A percentile compares a stretch with the other conserved stretches of the same genome.
These are phyloP conservation scores for Diatrype stigma DNA, from an alignment of 2,329 filamentous ascomycete species.

Conservation along the genomic window DNA sequence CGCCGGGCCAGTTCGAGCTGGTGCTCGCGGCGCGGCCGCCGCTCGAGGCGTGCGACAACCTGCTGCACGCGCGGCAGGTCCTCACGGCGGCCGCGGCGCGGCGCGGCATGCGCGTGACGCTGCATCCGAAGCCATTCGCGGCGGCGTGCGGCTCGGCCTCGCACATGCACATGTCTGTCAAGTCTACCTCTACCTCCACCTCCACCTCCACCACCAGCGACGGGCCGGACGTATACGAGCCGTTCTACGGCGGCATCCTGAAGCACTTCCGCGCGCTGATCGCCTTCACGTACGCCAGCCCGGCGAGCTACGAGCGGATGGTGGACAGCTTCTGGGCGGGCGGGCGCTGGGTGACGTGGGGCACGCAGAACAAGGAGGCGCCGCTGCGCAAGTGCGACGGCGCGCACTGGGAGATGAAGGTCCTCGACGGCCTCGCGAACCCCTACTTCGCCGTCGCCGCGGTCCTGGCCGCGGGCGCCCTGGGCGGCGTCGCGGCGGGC, in stretches of 20 bases:
- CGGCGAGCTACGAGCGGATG: conserved; percentile 65
- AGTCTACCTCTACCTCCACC: too few species aligned
- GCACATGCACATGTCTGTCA: conserved; percentile 67
- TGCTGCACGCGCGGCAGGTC: conserved; percentile 67
- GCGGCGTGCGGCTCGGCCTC: conserved; percentile 58
- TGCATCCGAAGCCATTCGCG: conserved; percentile 67
- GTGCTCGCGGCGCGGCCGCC: conserved; percentile 61
- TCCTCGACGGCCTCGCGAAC: conserved; percentile 75
- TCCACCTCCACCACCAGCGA: conserved; percentile 16
- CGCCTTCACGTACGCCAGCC: conserved; percentile 64
- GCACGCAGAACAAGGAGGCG: conserved; percentile 74
- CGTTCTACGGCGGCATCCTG: conserved; percentile 71
- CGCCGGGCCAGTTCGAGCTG: conserved; percentile 74
- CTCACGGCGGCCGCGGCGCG: conserved; percentile 61
- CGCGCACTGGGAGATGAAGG: conserved; percentile 75
- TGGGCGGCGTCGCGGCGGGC: conserved; percentile 46
- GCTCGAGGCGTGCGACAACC: conserved; percentile 64
- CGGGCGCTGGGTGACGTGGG: conserved; percentile 77
- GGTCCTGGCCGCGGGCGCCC: conserved; percentile 52
- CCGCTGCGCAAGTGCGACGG: conserved; percentile 63
- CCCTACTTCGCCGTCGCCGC: conserved; percentile 66
- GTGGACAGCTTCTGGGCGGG: conserved; percentile 70
- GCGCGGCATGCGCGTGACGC: conserved; percentile 62
- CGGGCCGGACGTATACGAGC: conserved; percentile 45
- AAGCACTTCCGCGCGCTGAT: conserved; percentile 60